Evolutionary conservation across 2,329 filamentous ascomycete genomes (phyloP).

Genomic region (Calonectria pseudoturangicola): DNA sequence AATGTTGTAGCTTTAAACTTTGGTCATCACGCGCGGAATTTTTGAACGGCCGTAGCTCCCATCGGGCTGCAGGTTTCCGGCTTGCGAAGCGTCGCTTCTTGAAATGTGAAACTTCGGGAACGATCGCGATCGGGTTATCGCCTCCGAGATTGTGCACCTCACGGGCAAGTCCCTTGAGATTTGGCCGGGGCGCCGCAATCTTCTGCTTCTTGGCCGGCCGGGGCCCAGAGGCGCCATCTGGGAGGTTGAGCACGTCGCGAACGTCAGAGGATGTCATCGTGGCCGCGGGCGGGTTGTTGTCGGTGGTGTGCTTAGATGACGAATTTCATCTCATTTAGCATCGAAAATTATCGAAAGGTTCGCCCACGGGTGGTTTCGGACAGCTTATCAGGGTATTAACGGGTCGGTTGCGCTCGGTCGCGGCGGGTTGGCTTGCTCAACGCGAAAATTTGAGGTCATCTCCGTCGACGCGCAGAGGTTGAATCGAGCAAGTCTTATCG

Average conservation of each 20-base stretch:
- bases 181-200: slow-evolving; percentile 74
- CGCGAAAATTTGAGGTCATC: slow-evolving; percentile 41
- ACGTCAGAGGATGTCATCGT: slow-evolving; percentile 86
- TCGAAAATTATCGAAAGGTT: slow-evolving; percentile 32
- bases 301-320: slow-evolving; percentile 36
- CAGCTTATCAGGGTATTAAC: slow-evolving; percentile 14
- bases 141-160: slow-evolving; percentile 80
- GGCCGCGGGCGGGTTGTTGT: slow-evolving; percentile 46
- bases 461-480: slow-evolving; percentile 35
- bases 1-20: slow-evolving; percentile 83
- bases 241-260: slow-evolving; percentile 90
- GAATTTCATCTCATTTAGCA: slow-evolving; percentile 50
- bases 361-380: background rate
- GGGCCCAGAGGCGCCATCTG: slow-evolving; percentile 70
- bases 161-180: slow-evolving; percentile 78
- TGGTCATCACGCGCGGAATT: slow-evolving; percentile 86
- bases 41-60: slow-evolving; percentile 82
- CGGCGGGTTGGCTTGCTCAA: slow-evolving; percentile 32
- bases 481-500: slow-evolving; percentile 41
- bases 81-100: slow-evolving; percentile 75
- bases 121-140: slow-evolving; percentile 80
- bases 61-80: slow-evolving; percentile 74
- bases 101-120: slow-evolving; percentile 75
- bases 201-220: slow-evolving; percentile 86
- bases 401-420: slow-evolving; percentile 27